Percentiles rank a stretch among this genome's conserved stretches.
phyloP scores from a whole-genome alignment of 441 rosid genomes.

The Aleurites moluccanus region DNA sequence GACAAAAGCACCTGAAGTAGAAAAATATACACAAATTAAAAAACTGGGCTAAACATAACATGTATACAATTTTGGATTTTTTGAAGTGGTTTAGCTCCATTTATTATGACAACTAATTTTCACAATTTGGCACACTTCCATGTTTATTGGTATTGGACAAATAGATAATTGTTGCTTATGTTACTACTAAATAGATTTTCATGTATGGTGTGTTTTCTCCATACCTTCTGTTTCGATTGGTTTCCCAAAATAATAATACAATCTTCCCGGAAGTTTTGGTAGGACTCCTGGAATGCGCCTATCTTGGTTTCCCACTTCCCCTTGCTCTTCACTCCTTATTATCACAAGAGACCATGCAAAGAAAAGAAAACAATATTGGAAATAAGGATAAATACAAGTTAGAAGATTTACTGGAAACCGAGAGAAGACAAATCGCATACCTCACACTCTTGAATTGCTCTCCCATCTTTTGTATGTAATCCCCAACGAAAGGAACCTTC shows the following conservation, averaged over 20 bases:
- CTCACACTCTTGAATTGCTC: conserved; percentile 38
- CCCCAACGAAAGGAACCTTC: conserved; percentile 60
- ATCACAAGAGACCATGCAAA: conserved; percentile 3
- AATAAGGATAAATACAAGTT: neutral
- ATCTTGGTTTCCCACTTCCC: conserved; percentile 69
- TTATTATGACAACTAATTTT: conserved; percentile 29
- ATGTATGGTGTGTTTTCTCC: neutral
- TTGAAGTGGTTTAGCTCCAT: too few species aligned
- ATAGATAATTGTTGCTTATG: neutral
- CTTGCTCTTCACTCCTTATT: conserved; percentile 46
- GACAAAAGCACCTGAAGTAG: too few species aligned
- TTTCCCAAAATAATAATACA: conserved; percentile 71
- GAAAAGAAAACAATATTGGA: neutral
- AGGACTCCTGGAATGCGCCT: conserved; percentile 53
- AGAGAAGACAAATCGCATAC: conserved; percentile 27
- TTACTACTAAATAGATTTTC: neutral
- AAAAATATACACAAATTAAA: too few species aligned
- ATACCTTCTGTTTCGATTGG: conserved; percentile 66
- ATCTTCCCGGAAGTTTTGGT: conserved; percentile 58
- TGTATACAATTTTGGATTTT: too few species aligned
- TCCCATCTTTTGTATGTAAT: conserved; percentile 34
- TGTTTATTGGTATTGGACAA: neutral
- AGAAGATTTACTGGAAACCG: neutral
- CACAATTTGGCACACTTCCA: conserved; percentile 30
- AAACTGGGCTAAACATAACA: too few species aligned